Percentiles rank a stretch among this genome's conserved stretches.
These are phyloP conservation scores for Syzygium aromaticum DNA, from an alignment of 345 rosid genomes.

Conservation along the genomic window DNA sequence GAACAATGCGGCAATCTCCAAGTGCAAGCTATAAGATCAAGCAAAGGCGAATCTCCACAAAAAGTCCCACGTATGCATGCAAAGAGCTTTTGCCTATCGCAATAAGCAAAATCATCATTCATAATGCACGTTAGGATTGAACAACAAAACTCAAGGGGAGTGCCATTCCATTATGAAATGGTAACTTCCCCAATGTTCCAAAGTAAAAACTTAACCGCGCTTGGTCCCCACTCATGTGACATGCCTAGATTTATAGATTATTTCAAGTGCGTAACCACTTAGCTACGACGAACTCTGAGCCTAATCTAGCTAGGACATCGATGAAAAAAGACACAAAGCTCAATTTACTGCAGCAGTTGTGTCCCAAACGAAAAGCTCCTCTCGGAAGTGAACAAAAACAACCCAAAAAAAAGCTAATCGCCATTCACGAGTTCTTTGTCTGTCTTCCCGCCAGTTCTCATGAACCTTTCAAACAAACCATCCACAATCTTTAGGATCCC, in stretches of 20 bases:
- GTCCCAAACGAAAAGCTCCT: not conserved
- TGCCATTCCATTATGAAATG: not conserved
- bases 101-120: not conserved
- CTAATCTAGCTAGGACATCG: not conserved
- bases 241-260: not conserved
- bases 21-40: not conserved
- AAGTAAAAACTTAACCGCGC: not conserved
- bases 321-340: not conserved
- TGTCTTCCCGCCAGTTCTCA: not conserved
- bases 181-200: not conserved
- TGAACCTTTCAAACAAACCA: not conserved
- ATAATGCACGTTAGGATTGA: not conserved
- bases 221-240: not conserved
- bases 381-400: not conserved
- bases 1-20: not conserved
- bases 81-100: not conserved
- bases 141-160: not conserved
- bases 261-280: not conserved
- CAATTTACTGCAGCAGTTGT: not conserved
- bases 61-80: not conserved
- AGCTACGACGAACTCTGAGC: not conserved
- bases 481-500: not conserved
- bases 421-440: not conserved
- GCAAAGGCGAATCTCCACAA: not conserved
- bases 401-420: not conserved